These are phyloP conservation scores for Medicago arabica DNA, from an alignment of 306 rosid species.

Conservation along the genomic window DNA sequence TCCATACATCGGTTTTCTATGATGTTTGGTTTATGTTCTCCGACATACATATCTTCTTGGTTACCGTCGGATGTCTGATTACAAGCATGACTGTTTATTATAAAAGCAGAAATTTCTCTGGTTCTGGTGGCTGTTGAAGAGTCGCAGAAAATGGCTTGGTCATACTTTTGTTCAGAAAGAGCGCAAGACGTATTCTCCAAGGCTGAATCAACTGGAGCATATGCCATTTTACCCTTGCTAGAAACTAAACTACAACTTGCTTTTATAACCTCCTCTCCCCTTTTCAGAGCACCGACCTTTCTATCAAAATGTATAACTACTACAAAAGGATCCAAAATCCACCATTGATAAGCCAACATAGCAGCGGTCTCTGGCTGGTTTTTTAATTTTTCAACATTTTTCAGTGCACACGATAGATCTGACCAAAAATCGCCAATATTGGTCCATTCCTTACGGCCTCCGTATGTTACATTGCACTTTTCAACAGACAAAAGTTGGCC, in stretches of 20 bases:
- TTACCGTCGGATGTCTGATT: constrained; percentile 44
- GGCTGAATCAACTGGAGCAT: constrained; percentile 42
- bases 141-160: constrained; percentile 40
- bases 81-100: constrained; percentile 43
- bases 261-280: constrained; percentile 79
- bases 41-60: constrained; percentile 25
- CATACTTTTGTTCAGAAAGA: constrained; percentile 43
- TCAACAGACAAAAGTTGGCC: constrained; percentile 74
- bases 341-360: constrained; percentile 75
- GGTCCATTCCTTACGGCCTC: constrained; percentile 69
- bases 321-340: constrained; percentile 87
- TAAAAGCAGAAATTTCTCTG: constrained; percentile 40
- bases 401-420: constrained; percentile 71
- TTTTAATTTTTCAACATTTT: constrained; percentile 59
- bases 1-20: constrained; percentile 43
- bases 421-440: constrained; percentile 71
- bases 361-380: constrained; percentile 50
- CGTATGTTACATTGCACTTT: constrained; percentile 45
- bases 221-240: constrained; percentile 41
- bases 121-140: constrained; percentile 43
- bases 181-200: constrained; percentile 29
- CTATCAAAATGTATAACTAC: constrained; percentile 63
- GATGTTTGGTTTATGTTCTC: constrained; percentile 33
- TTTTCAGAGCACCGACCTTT: constrained; percentile 85
- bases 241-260: constrained; percentile 51